These are phyloP conservation scores for Phytopythium vexans DNA, from an alignment of 352 stramenopile species.

Conservation along the genomic window DNA sequence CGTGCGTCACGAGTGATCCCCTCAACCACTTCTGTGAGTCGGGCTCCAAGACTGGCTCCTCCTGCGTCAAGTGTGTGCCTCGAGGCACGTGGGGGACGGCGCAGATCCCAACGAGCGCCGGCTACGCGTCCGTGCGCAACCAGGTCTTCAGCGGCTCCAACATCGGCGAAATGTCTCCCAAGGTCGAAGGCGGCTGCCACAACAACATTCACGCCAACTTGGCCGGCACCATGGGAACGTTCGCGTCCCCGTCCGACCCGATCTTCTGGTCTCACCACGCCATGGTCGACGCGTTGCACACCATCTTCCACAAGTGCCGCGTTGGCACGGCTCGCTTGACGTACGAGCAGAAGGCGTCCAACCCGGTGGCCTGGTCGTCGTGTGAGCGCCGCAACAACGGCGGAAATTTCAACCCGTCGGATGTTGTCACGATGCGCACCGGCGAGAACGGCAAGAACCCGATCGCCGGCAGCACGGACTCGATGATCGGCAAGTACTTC, in stretches of 20 bases:
- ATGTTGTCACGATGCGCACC: constrained; percentile 42
- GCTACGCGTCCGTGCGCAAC: constrained; percentile 40
- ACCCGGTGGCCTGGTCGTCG: constrained; percentile 43
- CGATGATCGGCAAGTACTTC: constrained; percentile 41
- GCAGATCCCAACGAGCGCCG: constrained; percentile 24
- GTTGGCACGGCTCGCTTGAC: constrained; percentile 39
- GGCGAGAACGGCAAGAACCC: constrained; percentile 29
- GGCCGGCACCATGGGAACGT: constrained; percentile 38
- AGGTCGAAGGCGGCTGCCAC: constrained; percentile 48
- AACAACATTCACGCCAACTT: constrained; percentile 61
- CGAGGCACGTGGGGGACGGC: constrained; percentile 34
- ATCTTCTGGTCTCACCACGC: constrained; percentile 79
- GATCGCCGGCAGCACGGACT: constrained; percentile 30
- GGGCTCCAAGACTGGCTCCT: constrained; percentile 5
- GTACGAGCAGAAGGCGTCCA: constrained; percentile 39
- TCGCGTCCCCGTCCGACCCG: constrained; percentile 49
- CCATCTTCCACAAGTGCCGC: constrained; percentile 69
- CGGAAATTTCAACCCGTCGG: constrained; percentile 34
- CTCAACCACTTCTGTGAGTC: constrained; percentile 62
- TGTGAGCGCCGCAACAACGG: constrained; percentile 29
- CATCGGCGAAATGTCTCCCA: constrained; percentile 50
- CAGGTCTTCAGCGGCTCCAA: constrained; percentile 46
- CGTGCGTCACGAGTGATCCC: constrained; percentile 30
- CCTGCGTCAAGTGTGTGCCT: constrained; percentile 45
- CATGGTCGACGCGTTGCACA: constrained; percentile 64